These are phyloP conservation scores for Coemansia sp. DNA, from an alignment of 192 early-diverging fungal genomes.

Conservation along the genomic window DNA sequence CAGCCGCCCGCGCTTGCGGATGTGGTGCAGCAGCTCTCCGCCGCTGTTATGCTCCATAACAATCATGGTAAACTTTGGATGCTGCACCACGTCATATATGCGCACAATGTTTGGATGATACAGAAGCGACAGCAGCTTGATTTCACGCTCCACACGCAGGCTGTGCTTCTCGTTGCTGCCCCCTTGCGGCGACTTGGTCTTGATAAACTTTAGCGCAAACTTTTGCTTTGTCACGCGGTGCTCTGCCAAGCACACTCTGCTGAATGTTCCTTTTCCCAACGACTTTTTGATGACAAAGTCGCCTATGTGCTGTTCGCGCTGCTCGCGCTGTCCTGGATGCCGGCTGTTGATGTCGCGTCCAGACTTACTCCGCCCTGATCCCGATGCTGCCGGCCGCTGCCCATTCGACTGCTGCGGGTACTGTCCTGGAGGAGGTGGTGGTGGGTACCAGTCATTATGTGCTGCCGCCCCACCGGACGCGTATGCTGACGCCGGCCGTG, in stretches of 20 bases:
- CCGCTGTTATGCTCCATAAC: constrained; percentile 87
- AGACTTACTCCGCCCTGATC: constrained; percentile 11
- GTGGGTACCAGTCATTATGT: constrained; percentile 14
- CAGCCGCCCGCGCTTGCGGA: constrained; percentile 75
- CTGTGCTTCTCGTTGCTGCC: constrained; percentile 65
- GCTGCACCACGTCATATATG: constrained; percentile 79
- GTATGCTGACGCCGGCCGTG: constrained; percentile 29
- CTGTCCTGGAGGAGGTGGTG: neutral
- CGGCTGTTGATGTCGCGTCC: constrained; percentile 31
- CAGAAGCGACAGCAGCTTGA: constrained; percentile 76
- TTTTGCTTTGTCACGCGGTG: constrained; percentile 50
- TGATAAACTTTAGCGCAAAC: constrained; percentile 69
- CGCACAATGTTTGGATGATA: constrained; percentile 89
- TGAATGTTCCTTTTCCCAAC: constrained; percentile 53
- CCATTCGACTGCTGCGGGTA: neutral
- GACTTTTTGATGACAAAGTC: constrained; percentile 50
- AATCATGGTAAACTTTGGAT: constrained; percentile 74
- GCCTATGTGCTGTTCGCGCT: constrained; percentile 40
- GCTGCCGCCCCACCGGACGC: constrained; percentile 3
- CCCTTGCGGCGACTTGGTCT: constrained; percentile 50
- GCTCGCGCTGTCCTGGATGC: constrained; percentile 36
- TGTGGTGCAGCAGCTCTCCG: constrained; percentile 83
- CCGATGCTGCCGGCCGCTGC: constrained; percentile 8
- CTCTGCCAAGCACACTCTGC: constrained; percentile 52
- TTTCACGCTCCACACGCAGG: constrained; percentile 77